Base-by-base conservation (phyloP, 352 stramenopile genomes). In the Ophiocytium majus region DNA sequence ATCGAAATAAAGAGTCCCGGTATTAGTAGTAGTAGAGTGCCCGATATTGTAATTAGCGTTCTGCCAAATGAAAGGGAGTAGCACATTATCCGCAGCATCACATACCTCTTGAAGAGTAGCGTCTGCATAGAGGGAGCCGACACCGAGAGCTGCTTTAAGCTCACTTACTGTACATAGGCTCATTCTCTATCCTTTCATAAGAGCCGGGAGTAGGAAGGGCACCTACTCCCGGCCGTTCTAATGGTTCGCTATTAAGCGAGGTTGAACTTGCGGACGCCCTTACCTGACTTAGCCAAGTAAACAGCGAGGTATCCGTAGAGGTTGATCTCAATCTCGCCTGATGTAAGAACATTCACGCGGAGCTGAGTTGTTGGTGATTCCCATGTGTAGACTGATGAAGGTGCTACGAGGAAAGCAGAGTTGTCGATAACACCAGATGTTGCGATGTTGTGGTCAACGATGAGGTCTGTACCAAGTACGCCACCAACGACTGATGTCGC, bases 351-450 rank as follows among this genome's bases (percentile, higher is more conserved):
- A 28, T 71, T 71, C 28, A 71, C 19, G 57, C 57, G 57, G 28
- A 71, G 57, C 57, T 71, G 57, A 23, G 57, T 71, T 71, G 57
- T 71, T 71, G 57, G 57, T 71, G 57, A 71, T 28, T 71, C 57
- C 57, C 57, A 71, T 23, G 28, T 28, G 28, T 71, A 71, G 57
- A 71, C 57, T 71, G 57, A 71, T 28, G 23, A 23, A 23, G 57
- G 57, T 23, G 57, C 57, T 23, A 71, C 57, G 19, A 71, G 28
- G 57, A 71, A 71, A 23, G 57, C 57, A 23, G 57, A 71, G 19
- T 71, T 28, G 28, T 71, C 57, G 28, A 71, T 28, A 28, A 71
- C 28, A 23, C 57, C 57, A 23, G 57, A 71, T 71, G 28, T 28
- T 71, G 57, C 23, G 57, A 71, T 71, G 57, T 71, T 71, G 57